phyloP scores from a whole-genome alignment of 345 rosid species.

The Hirschfeldia incana region DNA sequence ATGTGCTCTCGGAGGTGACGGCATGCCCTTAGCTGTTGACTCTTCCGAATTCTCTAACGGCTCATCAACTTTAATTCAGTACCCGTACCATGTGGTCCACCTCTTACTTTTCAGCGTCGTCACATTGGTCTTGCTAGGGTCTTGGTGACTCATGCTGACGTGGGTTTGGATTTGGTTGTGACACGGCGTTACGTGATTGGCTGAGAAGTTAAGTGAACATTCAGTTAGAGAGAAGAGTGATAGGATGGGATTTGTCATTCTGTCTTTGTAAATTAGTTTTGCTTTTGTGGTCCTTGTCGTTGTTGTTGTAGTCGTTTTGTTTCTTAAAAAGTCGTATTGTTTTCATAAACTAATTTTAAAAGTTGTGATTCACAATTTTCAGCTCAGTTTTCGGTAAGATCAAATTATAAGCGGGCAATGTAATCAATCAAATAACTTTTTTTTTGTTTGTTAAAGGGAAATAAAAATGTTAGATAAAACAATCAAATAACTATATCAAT shows the following conservation, averaged over 20 bases:
- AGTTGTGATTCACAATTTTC: background rate
- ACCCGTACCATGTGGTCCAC: slow-evolving; percentile 8
- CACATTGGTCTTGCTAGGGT: slow-evolving; percentile 19
- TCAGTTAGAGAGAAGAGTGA: slow-evolving; percentile 27
- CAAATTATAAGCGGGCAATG: background rate
- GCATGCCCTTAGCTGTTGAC: slow-evolving; percentile 89
- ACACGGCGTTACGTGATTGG: slow-evolving; percentile 23
- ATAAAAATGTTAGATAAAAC: too few species aligned
- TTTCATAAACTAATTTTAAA: background rate
- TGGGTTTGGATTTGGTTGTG: slow-evolving; percentile 15
- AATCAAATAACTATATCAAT: background rate
- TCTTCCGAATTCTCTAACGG: slow-evolving; percentile 57
- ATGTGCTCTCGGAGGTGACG: slow-evolving; percentile 75
- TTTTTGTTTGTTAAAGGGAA: too few species aligned
- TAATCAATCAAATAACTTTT: background rate
- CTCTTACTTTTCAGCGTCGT: slow-evolving; percentile 25
- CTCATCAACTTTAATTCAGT: slow-evolving; percentile 37
- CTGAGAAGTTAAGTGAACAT: slow-evolving; percentile 4
- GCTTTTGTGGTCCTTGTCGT: slow-evolving; percentile 10
- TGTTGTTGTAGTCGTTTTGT: slow-evolving; percentile 20
- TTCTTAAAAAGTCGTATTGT: background rate
- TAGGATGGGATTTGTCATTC: background rate
- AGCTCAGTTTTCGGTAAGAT: background rate
- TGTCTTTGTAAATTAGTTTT: slow-evolving; percentile 38
- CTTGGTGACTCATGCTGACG: slow-evolving; percentile 16